Base-by-base conservation (phyloP, 257 asterid genomes). In the Gentiana straminea region DNA sequence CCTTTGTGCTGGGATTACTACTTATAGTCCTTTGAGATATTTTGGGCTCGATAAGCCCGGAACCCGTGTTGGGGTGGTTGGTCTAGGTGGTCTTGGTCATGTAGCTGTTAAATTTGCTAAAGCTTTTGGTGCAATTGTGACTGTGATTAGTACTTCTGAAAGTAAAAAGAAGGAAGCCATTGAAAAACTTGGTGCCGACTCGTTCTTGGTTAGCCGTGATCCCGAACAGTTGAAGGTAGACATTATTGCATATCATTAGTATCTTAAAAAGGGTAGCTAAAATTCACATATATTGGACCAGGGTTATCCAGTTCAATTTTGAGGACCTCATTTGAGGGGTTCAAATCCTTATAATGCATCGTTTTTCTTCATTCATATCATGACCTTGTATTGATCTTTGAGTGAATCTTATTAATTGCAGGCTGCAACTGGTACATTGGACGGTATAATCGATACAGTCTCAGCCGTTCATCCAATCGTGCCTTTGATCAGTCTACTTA, bases 71-170 rank as follows among this genome's bases (percentile, higher is more conserved):
- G 88, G 88, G 2, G 66, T 81, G 1, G 84, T 81, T 0, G 88
- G 88, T 5, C 77, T 81, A 0, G 84, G 88, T 46, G 82, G 84
- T 1, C 63, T 78, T 3, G 88, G 88, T 3, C 88, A 78, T 54
- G 52, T 81, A 2, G 69, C 73, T 0, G 84, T 78, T 45, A 81
- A 81, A 47, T 78, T 75, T 2, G 84, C 77, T 0, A 78, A 73
- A 67, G 75, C 79, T 0, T 81, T 81, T 58, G 84, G 80, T 0
- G 48, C 64, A n/a, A 70, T 56, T 49, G 81, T 78, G 33, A 81
- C 77, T 0, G 84, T 81, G 2, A 75, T 81, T 13, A 78, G 85
- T 52, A 73, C 85, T 1, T 75, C 82, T 37, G 12, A 43, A 1
- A 15, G 24, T 15, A 81, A 81, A 59, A 78, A 49, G 60, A n/a